phyloP scores from a whole-genome alignment of 257 asterid species.

The Solanum chmielewskii region DNA sequence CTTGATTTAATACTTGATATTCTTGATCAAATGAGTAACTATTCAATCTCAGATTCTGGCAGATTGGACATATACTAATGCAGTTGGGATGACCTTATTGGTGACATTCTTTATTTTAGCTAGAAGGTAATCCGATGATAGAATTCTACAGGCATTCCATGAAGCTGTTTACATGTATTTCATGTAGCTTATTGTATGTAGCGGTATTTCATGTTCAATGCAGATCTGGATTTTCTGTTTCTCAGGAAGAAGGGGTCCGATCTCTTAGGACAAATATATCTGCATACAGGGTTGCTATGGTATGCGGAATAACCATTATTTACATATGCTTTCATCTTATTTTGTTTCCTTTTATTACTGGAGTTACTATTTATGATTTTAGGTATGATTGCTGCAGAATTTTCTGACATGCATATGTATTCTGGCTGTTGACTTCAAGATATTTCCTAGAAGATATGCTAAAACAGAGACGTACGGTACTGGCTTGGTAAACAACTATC shows the following conservation, averaged over 20 bases:
- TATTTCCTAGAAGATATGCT: slow-evolving; percentile 92
- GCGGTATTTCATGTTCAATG: slow-evolving; percentile 33
- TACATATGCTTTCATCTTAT: not conserved
- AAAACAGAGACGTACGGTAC: slow-evolving; percentile 95
- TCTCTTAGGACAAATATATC: slow-evolving; percentile 49
- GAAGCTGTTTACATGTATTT: not conserved
- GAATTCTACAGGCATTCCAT: slow-evolving; percentile 1
- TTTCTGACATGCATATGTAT: slow-evolving; percentile 64
- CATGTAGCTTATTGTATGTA: slow-evolving; percentile 1
- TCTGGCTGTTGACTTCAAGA: slow-evolving; percentile 91
- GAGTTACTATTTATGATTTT: slow-evolving; percentile 2
- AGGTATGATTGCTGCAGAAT: slow-evolving; percentile 51
- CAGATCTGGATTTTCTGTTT: slow-evolving; percentile 46
- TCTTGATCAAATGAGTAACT: not conserved
- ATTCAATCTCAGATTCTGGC: slow-evolving; percentile 56
- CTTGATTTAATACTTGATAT: not conserved
- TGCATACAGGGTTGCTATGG: slow-evolving; percentile 75
- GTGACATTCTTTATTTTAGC: slow-evolving; percentile 24
- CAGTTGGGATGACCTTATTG: slow-evolving; percentile 28
- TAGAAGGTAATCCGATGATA: slow-evolving; percentile 36
- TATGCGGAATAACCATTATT: slow-evolving; percentile 10
- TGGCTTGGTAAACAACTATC: slow-evolving; percentile 56
- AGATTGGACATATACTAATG: slow-evolving; percentile 49
- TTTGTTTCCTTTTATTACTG: not conserved
- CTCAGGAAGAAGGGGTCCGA: slow-evolving; percentile 37